Evolutionary conservation across 1,284 basidiomycete species (phyloP).

Genomic region (Ceratobasidium sp.): DNA sequence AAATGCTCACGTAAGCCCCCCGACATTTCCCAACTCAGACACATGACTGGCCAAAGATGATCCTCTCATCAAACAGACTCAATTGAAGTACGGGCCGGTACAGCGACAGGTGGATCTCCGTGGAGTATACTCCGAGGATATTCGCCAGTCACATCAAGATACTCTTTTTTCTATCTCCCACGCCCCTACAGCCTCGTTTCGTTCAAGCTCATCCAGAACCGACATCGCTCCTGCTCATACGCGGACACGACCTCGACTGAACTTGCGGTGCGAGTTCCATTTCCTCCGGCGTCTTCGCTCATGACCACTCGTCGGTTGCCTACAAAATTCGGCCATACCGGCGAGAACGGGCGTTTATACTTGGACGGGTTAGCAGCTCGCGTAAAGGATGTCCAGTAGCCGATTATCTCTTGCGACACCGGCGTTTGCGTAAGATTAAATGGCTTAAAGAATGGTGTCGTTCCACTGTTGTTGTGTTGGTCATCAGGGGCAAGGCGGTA

Average conservation of each 20-base stretch:
- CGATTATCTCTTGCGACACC: conserved; percentile 61
- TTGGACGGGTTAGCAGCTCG: conserved; percentile 58
- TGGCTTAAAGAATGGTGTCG: conserved; percentile 9
- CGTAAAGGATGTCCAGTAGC: conserved; percentile 64
- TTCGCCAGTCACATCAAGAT: conserved; percentile 16
- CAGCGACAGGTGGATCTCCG: neutral
- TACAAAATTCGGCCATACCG: conserved; percentile 55
- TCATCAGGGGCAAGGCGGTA: conserved; percentile 6
- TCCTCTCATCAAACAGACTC: neutral
- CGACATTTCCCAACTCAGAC: conserved; percentile 10
- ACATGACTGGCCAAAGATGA: neutral
- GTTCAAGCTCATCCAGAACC: conserved; percentile 61
- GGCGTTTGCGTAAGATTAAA: conserved; percentile 56
- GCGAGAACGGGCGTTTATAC: conserved; percentile 54
- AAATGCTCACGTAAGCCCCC: neutral
- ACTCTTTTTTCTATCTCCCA: conserved; percentile 40
- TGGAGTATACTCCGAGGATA: conserved; percentile 29
- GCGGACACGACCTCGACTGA: conserved; percentile 56
- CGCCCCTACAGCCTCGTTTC: conserved; percentile 51
- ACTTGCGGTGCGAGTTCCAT: conserved; percentile 47
- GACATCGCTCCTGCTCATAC: conserved; percentile 58
- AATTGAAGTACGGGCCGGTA: neutral
- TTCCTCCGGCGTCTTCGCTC: conserved; percentile 48
- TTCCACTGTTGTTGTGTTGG: conserved; percentile 59
- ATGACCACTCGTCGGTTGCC: conserved; percentile 52